A percentile compares a stretch with the other conserved stretches of the same genome.
These are phyloP conservation scores for Prillingera fragicola DNA, from an alignment of 1,284 basidiomycete species.

Conservation along the genomic window DNA sequence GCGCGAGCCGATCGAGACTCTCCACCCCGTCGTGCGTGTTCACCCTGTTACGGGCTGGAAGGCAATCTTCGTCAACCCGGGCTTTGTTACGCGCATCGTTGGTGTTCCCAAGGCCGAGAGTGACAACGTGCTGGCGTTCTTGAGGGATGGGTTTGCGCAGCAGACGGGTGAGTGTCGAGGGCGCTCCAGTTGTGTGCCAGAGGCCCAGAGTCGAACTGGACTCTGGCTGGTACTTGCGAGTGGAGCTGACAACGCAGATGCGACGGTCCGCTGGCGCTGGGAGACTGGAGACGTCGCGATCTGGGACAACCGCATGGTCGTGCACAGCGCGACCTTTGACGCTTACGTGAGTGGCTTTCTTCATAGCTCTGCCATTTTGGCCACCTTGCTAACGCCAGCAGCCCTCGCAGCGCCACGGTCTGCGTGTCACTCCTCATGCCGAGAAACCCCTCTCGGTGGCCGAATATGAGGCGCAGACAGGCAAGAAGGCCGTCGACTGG, in stretches of 20 bases:
- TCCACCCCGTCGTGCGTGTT: conserved; percentile 50
- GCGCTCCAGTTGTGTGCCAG: background rate
- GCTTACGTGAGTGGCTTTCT: conserved; percentile 27
- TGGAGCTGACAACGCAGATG: conserved; percentile 15
- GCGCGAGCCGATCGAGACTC: conserved; percentile 64
- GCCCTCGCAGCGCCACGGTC: conserved; percentile 59
- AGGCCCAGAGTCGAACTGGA: background rate
- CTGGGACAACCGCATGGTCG: conserved; percentile 54
- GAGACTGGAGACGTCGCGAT: conserved; percentile 43
- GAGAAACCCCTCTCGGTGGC: conserved; percentile 69
- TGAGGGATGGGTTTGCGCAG: conserved; percentile 61
- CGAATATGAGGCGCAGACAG: conserved; percentile 58
- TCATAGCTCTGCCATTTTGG: background rate
- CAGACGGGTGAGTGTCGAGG: conserved; percentile 20
- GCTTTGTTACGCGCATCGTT: conserved; percentile 58
- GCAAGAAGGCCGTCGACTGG: conserved; percentile 43
- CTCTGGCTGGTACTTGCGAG: background rate
- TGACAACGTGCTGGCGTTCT: conserved; percentile 62
- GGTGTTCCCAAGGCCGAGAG: conserved; percentile 74
- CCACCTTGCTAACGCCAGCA: conserved; percentile 7
- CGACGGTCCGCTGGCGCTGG: conserved; percentile 39
- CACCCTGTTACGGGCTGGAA: conserved; percentile 46
- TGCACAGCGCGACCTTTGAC: conserved; percentile 61
- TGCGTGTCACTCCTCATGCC: conserved; percentile 74
- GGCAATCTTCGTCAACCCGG: conserved; percentile 48